Conservation (phyloP, 495 filamentous ascomycete species). For the Cercophora newfieldiana region DNA sequence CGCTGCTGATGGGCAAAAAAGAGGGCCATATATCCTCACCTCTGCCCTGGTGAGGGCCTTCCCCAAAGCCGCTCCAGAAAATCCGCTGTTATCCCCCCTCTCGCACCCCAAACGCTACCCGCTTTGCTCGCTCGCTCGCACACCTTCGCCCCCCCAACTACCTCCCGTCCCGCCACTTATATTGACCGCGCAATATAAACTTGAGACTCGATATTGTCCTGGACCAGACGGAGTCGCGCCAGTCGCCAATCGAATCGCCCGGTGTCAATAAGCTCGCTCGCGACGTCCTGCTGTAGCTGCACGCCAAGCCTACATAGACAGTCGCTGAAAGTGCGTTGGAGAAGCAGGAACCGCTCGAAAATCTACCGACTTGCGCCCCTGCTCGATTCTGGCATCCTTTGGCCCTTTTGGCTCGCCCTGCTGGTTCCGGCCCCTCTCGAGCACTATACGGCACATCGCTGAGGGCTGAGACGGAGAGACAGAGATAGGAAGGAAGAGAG, state of each 20-base stretch:
- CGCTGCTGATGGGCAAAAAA: conserved; percentile 21
- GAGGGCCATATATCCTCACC: conserved; percentile 38
- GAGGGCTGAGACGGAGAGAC: conserved; percentile 21
- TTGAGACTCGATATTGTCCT: conserved; percentile 41
- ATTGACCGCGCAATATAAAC: conserved; percentile 42
- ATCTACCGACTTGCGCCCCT: conserved; percentile 36
- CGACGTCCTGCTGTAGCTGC: conserved; percentile 35
- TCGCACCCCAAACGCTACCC: conserved; percentile 24
- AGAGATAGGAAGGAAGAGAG: not conserved
- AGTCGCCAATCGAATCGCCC: conserved; percentile 35
- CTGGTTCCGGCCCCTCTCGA: conserved; percentile 35
- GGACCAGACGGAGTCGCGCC: conserved; percentile 27
- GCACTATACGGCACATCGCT: conserved; percentile 41
- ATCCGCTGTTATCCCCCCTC: conserved; percentile 18
- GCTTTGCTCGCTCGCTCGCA: conserved; percentile 17
- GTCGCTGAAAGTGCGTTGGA: conserved; percentile 29
- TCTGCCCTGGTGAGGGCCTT: conserved; percentile 28
- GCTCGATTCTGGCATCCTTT: conserved; percentile 39
- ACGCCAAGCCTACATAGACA: conserved; percentile 38
- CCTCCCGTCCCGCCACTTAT: conserved; percentile 43
- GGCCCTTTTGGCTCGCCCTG: conserved; percentile 35
- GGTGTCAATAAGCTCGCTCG: conserved; percentile 33
- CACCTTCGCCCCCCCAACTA: conserved; percentile 23
- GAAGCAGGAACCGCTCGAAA: conserved; percentile 37
- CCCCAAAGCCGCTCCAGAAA: conserved; percentile 27